Evolutionary conservation across 2,329 filamentous ascomycete species (phyloP), one percentile per base, ranked within the genome.

Genomic region (Coccinonectria pachysandricola): DNA sequence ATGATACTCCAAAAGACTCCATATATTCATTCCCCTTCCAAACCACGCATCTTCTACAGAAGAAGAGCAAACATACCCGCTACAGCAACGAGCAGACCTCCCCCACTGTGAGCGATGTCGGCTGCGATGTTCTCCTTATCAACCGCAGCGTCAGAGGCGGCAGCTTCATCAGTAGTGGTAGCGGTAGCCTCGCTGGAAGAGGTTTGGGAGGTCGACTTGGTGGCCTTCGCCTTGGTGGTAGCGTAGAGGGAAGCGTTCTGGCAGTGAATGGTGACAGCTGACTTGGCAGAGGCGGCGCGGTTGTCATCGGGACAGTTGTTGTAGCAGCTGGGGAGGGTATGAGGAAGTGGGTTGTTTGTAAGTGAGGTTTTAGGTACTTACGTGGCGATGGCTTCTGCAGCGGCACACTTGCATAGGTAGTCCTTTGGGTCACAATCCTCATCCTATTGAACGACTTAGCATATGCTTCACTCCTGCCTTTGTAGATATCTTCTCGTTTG

Each of bases 251-350:
- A 59, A 32, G 60, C 62, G 38, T 62, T 56, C 30, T 49, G 45
- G 56, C 65, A 69, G 55, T 50, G 60, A 42, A 57, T 52, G 33
- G 46, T 45, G 35, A 61, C 54, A 45, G 62, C 54, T 39, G 51
- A 45, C 25, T 50, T 36, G 38, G 52, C 53, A 12, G 45, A 28
- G 27, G 39, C 28, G 34, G 43, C 50, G 23, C 59, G 54, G 26
- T 44, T 2, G 48, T 70, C 65, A 41, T 62, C 53, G 45, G 66
- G 66, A 56, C 66, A 70, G 60, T 70, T 69, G 57, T 66, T 65
- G 55, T 59, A 70, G 62, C 65, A 70, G 35, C 62, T 65, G 30
- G 7, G 9, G 12, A 12, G 24, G 12, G 26, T n/a, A n/a, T n/a
- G n/a, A n/a, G n/a, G n/a, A n/a, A n/a, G n/a, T n/a, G n/a, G n/a